These are phyloP conservation scores for Amanita jacksonii DNA, from an alignment of 768 basidiomycete species.

Conservation along the genomic window DNA sequence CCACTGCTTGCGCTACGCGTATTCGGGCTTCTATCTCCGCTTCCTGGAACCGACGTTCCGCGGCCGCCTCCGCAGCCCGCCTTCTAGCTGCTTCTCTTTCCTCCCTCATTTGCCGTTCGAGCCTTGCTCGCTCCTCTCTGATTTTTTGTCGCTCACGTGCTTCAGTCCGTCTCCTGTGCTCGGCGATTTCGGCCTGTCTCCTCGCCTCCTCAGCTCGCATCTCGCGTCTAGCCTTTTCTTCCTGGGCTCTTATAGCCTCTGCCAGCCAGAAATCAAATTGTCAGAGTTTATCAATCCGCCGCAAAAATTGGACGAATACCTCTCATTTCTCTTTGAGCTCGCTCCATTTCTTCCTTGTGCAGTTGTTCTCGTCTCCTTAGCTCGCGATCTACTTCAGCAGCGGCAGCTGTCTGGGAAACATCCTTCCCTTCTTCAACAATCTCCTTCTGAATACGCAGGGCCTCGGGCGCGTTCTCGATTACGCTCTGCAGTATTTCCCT, in stretches of 20 bases:
- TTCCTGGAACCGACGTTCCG: conserved; percentile 13
- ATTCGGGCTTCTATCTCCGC: background rate
- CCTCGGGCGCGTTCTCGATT: conserved; percentile 27
- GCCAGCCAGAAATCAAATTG: background rate
- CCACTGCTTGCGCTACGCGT: too few species aligned
- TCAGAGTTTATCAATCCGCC: too few species aligned
- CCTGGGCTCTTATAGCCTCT: conserved; percentile 32
- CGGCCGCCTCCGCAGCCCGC: conserved; percentile 10
- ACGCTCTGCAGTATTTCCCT: conserved; percentile 33
- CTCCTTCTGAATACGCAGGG: conserved; percentile 46
- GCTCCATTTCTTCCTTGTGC: conserved; percentile 38
- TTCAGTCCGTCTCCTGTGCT: conserved; percentile 28
- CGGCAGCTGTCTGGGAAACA: conserved; percentile 45
- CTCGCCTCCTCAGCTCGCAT: conserved; percentile 33
- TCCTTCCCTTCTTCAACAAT: conserved; percentile 39
- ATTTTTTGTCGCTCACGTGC: conserved; percentile 29
- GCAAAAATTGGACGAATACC: conserved; percentile 8
- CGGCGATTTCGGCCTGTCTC: conserved; percentile 31
- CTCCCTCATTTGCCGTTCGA: conserved; percentile 21
- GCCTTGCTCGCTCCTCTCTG: conserved; percentile 19
- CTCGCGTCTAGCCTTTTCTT: conserved; percentile 36
- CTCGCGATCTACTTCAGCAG: conserved; percentile 40
- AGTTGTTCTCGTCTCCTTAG: conserved; percentile 35
- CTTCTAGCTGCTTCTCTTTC: conserved; percentile 14
- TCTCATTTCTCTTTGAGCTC: conserved; percentile 37